These are phyloP conservation scores for Stephania cephalantha DNA, from an alignment of 164 flowering plant species.

Conservation along the genomic window DNA sequence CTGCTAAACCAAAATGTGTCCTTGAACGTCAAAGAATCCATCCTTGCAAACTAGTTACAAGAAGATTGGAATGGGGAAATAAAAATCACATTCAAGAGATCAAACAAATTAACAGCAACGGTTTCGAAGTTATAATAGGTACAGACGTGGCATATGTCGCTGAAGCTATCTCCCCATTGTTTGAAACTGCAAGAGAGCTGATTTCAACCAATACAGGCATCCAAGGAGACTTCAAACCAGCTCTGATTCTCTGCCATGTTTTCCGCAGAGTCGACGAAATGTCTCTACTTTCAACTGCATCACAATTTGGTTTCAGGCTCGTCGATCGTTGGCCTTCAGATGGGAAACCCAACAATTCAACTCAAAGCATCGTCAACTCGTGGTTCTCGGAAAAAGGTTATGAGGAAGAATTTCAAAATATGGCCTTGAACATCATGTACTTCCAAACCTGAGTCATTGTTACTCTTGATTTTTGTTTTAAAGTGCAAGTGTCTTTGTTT, in stretches of 20 bases:
- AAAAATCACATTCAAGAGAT: conserved; percentile 42
- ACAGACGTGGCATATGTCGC: conserved; percentile 78
- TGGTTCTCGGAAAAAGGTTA: conserved; percentile 45
- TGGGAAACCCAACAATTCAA: conserved; percentile 17
- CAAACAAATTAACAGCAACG: conserved; percentile 33
- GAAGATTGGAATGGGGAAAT: conserved; percentile 84
- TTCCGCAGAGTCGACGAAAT: conserved; percentile 79
- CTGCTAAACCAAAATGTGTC: conserved; percentile 51
- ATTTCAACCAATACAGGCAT: conserved; percentile 25
- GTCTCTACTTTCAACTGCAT: conserved; percentile 70
- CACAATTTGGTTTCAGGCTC: conserved; percentile 54
- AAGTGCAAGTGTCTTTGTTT: background rate
- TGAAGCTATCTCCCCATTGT: conserved; percentile 68
- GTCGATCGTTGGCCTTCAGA: conserved; percentile 57
- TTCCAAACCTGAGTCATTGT: conserved; percentile 24
- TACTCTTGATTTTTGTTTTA: background rate
- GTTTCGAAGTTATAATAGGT: conserved; percentile 82
- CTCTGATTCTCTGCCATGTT: conserved; percentile 75
- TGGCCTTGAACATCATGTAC: conserved; percentile 68
- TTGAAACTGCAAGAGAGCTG: conserved; percentile 64
- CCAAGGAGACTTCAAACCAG: conserved; percentile 27
- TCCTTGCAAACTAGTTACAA: conserved; percentile 30
- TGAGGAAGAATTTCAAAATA: conserved; percentile 21
- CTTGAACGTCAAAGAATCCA: conserved; percentile 39
- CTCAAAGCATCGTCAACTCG: conserved; percentile 31